Conservation (phyloP, 2,329 filamentous ascomycete genomes). For the Hortaea werneckii region DNA sequence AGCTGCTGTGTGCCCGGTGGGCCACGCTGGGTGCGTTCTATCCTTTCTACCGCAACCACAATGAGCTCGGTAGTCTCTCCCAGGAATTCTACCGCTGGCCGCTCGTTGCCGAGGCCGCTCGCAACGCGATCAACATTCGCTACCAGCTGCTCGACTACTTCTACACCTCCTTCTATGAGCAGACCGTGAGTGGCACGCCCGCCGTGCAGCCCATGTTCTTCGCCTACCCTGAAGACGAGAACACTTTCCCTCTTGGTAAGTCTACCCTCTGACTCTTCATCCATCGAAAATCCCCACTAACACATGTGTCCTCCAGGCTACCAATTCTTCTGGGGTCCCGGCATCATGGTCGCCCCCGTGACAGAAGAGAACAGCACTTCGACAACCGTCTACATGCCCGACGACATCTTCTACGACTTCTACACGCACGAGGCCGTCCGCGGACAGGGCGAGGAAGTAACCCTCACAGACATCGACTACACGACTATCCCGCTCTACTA, state of each 20-base stretch:
- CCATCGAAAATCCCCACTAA: too few relatives aligned
- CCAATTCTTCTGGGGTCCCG: slow-evolving; percentile 52
- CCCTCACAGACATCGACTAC: slow-evolving; percentile 35
- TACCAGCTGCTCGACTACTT: slow-evolving; percentile 71
- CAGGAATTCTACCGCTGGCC: slow-evolving; percentile 69
- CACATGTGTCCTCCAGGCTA: slow-evolving; percentile 9
- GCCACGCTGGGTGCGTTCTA: slow-evolving; percentile 61
- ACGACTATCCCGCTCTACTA: slow-evolving; percentile 57
- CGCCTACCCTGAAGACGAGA: slow-evolving; percentile 50
- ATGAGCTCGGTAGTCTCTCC: slow-evolving; percentile 39
- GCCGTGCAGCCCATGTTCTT: slow-evolving; percentile 63
- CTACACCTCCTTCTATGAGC: slow-evolving; percentile 59
- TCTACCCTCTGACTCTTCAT: slow-evolving; percentile 12
- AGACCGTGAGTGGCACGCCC: slow-evolving; percentile 53
- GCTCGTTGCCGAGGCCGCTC: slow-evolving; percentile 52
- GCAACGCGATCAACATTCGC: slow-evolving; percentile 59
- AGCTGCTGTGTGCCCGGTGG: slow-evolving; percentile 67
- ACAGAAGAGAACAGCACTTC: slow-evolving; percentile 41
- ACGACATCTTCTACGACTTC: slow-evolving; percentile 52
- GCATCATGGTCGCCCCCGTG: slow-evolving; percentile 48
- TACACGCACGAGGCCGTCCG: slow-evolving; percentile 40
- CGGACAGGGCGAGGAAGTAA: slow-evolving; percentile 37
- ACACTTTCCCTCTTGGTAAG: slow-evolving; percentile 38
- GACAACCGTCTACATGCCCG: slow-evolving; percentile 46
- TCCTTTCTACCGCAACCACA: slow-evolving; percentile 69